Evolutionary conservation across 2,329 filamentous ascomycete genomes (phyloP), one percentile per base, ranked within the genome.

Genomic region (Cryoendolithus antarcticus): DNA sequence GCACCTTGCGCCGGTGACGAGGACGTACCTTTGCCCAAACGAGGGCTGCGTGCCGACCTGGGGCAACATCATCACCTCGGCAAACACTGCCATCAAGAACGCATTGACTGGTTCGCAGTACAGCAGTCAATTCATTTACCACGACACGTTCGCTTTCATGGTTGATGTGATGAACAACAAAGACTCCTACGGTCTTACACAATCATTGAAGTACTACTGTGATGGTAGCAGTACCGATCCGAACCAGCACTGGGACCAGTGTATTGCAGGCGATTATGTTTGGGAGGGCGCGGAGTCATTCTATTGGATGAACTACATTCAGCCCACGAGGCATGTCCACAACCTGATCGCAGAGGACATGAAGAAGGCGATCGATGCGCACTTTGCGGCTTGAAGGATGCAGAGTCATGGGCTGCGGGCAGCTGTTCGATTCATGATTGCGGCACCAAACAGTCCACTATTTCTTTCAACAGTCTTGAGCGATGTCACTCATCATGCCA

Each of bases 221-320:
- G 48, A 52, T 33, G 49, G 49, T 10, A 41, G 46, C 30, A 8
- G 6, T 8, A 27, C 24, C 7, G 35, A 12, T 1, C 32, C 41
- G 34, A 37, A 27, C 4, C 38, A 38, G n/a, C 24, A 27, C 24
- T 52, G 46, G 41, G 35, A 47, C 33, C 37, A 43, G 19, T 50
- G 48, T 32, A 45, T 46, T 39, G 38, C 12, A 7, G 38, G 44
- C 19, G 12, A 24, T 8, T 40, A 44, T 38, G 13, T 30, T 32
- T 43, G 45, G 47, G 28, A 44, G 32, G 34, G 47, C 30, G 47
- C 43, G 2, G 34, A 31, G 30, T 35, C 44, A 28, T 49, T 46
- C 32, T 50, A 39, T 29, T 50, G 46, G 48, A 50, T 50, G 48
- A 49, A 40, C 28, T 48, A 40, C 37, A 40, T 45, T n/a, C 43